Evolutionary conservation across 345 rosid genomes (phyloP).

Genomic region (Gossypium stocksii): DNA sequence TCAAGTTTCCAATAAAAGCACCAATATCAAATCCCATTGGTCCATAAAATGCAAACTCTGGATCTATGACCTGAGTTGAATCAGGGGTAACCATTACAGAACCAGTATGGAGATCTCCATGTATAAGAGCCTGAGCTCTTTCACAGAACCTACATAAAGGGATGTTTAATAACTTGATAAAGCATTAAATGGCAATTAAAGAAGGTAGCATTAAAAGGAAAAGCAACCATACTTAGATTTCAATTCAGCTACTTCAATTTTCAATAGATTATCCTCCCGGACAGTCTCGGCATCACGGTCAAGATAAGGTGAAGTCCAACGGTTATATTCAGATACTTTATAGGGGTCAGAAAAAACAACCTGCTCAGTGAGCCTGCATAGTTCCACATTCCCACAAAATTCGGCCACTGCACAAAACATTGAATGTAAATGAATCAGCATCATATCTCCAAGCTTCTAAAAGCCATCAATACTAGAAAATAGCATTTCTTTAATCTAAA

Average conservation of each 20-base stretch:
- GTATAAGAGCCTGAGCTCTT: conserved; percentile 84
- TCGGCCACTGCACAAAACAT: conserved; percentile 70
- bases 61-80: conserved; percentile 85
- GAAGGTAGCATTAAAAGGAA: neutral
- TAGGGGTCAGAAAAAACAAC: conserved; percentile 96
- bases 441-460: conserved; percentile 9
- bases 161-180: conserved; percentile 4
- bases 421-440: conserved; percentile 14
- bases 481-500: neutral
- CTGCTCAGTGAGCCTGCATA: conserved; percentile 88
- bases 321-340: conserved; percentile 65
- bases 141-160: conserved; percentile 73
- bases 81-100: conserved; percentile 85
- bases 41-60: conserved; percentile 86
- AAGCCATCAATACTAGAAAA: neutral
- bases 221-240: conserved; percentile 62
- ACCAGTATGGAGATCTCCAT: conserved; percentile 95
- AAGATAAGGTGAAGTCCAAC: conserved; percentile 80
- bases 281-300: conserved; percentile 79
- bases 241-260: conserved; percentile 78
- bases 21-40: conserved; percentile 96
- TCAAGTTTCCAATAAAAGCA: conserved; percentile 85
- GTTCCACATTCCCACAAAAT: conserved; percentile 90
- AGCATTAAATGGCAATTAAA: neutral
- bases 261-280: conserved; percentile 60